Percentiles rank a stretch among this genome's conserved stretches.
Evolutionary conservation across 257 asterid genomes (phyloP).

Genomic region (Solanum phureja): DNA sequence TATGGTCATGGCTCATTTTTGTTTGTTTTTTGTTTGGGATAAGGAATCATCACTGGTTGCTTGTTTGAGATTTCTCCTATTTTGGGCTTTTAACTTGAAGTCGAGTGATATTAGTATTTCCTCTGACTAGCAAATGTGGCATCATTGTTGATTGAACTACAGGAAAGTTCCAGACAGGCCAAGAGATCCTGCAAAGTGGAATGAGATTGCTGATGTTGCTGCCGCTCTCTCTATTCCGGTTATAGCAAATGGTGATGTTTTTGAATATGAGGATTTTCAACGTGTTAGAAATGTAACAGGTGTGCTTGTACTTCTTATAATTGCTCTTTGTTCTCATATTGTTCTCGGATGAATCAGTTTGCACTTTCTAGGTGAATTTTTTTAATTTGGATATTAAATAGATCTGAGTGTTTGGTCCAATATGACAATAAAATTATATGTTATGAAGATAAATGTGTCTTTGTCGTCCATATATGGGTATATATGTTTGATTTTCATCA

Average conservation of each 20-base stretch:
- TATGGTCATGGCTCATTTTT: background rate
- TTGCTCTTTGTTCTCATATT: background rate
- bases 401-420: background rate
- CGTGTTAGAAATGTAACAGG: conserved; percentile 79
- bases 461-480: background rate
- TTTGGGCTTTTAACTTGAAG: background rate
- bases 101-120: background rate
- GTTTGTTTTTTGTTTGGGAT: background rate
- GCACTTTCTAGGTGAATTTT: background rate
- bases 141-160: background rate
- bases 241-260: conserved; percentile 92
- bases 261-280: conserved; percentile 71
- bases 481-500: background rate
- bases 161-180: conserved; percentile 96
- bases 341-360: background rate
- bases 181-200: conserved; percentile 95
- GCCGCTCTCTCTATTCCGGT: conserved; percentile 86
- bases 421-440: background rate
- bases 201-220: conserved; percentile 81
- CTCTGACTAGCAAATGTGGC: background rate
- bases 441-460: background rate
- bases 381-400: background rate
- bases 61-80: background rate
- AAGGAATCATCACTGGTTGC: background rate
- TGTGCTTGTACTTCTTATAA: conserved; percentile 5